Conservation (phyloP, 2,329 filamentous ascomycete genomes). For the Epichloe sp. region DNA sequence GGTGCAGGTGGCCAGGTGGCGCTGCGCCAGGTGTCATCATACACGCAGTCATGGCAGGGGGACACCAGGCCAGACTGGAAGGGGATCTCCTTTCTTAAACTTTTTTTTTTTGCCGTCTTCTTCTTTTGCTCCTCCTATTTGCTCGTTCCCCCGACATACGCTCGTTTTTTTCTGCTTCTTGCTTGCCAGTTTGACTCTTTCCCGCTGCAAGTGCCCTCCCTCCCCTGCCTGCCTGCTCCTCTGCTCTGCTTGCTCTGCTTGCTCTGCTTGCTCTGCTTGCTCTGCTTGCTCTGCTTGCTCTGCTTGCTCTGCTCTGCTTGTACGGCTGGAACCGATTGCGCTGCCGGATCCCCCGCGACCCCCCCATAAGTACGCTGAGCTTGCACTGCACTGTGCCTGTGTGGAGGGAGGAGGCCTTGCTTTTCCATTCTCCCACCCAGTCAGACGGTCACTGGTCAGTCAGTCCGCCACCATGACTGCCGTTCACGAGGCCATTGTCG, state of each 20-base stretch:
- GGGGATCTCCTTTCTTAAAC: background rate
- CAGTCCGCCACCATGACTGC: conserved; percentile 10
- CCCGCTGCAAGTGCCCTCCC: background rate
- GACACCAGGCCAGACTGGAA: background rate
- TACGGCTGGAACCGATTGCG: no score
- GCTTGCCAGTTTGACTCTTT: background rate
- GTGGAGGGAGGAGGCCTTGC: no score
- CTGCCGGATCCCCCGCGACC: no score
- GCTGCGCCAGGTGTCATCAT: background rate
- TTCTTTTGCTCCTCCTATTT: background rate
- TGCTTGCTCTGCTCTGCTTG: no score
- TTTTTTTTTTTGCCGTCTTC: no score
- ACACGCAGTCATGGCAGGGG: no score
- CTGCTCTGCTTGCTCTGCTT: no score
- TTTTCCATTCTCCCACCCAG: background rate
- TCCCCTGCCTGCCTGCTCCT: no score
- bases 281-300: no score
- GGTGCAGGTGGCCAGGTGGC: background rate
- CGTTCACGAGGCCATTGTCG: conserved; percentile 12
- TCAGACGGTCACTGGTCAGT: background rate
- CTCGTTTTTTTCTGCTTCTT: background rate
- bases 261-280: background rate
- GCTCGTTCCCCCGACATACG: background rate
- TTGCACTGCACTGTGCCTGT: no score
- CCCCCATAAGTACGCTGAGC: no score